A percentile compares a stretch with the other conserved stretches of the same genome.
These are phyloP conservation scores for Enterospora canceri DNA, from an alignment of 371 early-diverging fungal genomes.

Conservation along the genomic window DNA sequence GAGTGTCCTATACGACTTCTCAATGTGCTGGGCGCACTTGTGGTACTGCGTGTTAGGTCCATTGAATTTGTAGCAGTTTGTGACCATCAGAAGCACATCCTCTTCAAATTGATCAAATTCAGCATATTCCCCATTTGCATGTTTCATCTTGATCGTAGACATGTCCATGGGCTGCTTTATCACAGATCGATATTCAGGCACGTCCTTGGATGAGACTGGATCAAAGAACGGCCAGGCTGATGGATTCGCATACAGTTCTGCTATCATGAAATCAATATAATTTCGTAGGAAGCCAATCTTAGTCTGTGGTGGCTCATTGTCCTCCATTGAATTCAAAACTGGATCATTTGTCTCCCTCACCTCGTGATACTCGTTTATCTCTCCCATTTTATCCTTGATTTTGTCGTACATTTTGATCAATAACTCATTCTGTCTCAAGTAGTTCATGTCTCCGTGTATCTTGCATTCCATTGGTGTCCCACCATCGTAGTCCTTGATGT, in stretches of 20 bases:
- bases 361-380: slow-evolving; percentile 25
- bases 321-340: background rate
- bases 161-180: slow-evolving; percentile 94
- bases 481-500: slow-evolving; percentile 98
- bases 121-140: slow-evolving; percentile 64
- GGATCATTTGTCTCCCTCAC: slow-evolving; percentile 13
- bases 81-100: slow-evolving; percentile 68
- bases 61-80: slow-evolving; percentile 73
- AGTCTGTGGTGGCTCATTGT: slow-evolving; percentile 7
- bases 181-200: slow-evolving; percentile 81
- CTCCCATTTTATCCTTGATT: slow-evolving; percentile 35
- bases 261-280: slow-evolving; percentile 63
- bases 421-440: slow-evolving; percentile 39
- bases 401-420: slow-evolving; percentile 27
- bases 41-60: slow-evolving; percentile 65
- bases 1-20: slow-evolving; percentile 23
- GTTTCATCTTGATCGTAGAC: slow-evolving; percentile 63
- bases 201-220: slow-evolving; percentile 70
- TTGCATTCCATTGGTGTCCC: slow-evolving; percentile 76
- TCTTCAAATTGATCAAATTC: slow-evolving; percentile 63
- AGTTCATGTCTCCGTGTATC: slow-evolving; percentile 50
- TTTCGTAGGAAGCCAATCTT: slow-evolving; percentile 57
- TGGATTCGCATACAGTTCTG: slow-evolving; percentile 65
- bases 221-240: slow-evolving; percentile 88
- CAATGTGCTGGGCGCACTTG: slow-evolving; percentile 60